Conservation (phyloP, 257 asterid genomes). For the Plectranthus barbatus region DNA sequence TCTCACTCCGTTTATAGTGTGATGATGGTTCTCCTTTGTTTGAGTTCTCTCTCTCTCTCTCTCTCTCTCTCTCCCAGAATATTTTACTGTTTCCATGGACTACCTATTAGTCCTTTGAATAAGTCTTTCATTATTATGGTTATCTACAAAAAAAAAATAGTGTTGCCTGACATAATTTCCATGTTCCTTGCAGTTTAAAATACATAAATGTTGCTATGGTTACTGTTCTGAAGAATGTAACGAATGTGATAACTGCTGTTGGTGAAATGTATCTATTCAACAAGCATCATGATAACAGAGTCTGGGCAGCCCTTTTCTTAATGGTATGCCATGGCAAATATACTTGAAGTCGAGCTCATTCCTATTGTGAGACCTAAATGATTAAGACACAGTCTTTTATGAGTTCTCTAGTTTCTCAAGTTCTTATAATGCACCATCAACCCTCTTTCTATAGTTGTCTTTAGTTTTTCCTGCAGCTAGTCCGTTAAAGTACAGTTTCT, state of each 20-base stretch:
- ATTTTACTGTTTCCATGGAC: no score
- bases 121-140: not conserved
- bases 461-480: not conserved
- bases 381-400: not conserved
- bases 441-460: not conserved
- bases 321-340: slow-evolving; percentile 47
- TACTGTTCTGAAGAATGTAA: slow-evolving; percentile 87
- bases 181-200: slow-evolving; percentile 52
- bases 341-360: not conserved
- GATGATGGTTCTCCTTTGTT: no score
- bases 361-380: not conserved
- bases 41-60: no score
- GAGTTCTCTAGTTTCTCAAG: not conserved
- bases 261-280: slow-evolving; percentile 89
- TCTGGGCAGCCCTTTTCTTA: slow-evolving; percentile 91
- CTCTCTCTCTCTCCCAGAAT: no score
- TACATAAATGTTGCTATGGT: slow-evolving; percentile 95
- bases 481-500: not conserved
- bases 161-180: not conserved
- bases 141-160: not conserved
- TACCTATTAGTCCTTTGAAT: not conserved
- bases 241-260: slow-evolving; percentile 89
- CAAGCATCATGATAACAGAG: slow-evolving; percentile 81
- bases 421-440: not conserved
- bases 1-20: not conserved